Conservation (phyloP, 2,329 filamentous ascomycete genomes). For the Phaeosphaeriaceae sp. region DNA sequence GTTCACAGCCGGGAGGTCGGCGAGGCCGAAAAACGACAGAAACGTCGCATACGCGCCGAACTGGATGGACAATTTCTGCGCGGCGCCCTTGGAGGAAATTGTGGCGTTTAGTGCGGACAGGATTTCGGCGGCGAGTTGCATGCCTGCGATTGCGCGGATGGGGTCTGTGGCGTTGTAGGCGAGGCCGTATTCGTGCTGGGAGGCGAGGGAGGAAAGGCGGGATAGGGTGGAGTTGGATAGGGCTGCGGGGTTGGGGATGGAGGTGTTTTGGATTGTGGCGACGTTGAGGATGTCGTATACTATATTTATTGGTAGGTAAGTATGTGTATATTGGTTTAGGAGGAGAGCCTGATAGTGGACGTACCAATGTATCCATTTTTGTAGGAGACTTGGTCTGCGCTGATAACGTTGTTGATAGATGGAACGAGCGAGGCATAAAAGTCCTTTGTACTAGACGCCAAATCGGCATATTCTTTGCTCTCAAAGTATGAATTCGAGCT, state of each 20-base stretch:
- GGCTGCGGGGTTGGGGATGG: constrained; percentile 61
- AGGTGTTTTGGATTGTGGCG: constrained; percentile 66
- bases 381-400: constrained; percentile 57
- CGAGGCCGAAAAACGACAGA: constrained; percentile 66
- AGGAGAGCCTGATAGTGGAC: background rate
- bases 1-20: constrained; percentile 57
- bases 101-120: constrained; percentile 54
- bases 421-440: constrained; percentile 62
- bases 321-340: background rate
- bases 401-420: constrained; percentile 61
- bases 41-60: constrained; percentile 69
- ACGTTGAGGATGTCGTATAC: constrained; percentile 70
- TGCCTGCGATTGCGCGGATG: constrained; percentile 55
- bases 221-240: constrained; percentile 67
- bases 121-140: constrained; percentile 56
- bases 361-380: constrained; percentile 71
- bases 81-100: constrained; percentile 44
- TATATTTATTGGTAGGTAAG: constrained; percentile 9
- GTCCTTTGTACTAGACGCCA: constrained; percentile 56
- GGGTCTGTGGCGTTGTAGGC: constrained; percentile 72
- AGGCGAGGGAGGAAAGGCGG: constrained; percentile 75
- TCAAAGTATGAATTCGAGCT: constrained; percentile 66
- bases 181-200: constrained; percentile 80
- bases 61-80: constrained; percentile 58
- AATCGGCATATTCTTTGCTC: constrained; percentile 56